These are phyloP conservation scores for Cercospora sesami DNA, from an alignment of 2,329 filamentous ascomycete genomes.

Conservation along the genomic window DNA sequence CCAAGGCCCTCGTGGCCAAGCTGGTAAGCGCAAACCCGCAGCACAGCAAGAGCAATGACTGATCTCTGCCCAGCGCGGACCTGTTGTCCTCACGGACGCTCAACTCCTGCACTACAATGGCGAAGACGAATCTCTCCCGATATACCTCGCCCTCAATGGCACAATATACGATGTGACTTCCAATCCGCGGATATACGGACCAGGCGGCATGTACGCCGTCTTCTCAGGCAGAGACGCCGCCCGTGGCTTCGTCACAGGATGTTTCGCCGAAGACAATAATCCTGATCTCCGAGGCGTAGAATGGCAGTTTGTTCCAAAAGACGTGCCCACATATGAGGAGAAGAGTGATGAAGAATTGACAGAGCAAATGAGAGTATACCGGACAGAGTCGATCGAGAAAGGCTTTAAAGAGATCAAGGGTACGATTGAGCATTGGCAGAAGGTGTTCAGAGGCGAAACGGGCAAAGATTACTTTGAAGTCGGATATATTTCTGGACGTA, in stretches of 20 bases:
- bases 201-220: conserved; percentile 81
- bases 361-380: conserved; percentile 38
- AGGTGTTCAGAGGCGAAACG: conserved; percentile 66
- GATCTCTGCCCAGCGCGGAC: conserved; percentile 48
- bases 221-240: conserved; percentile 86
- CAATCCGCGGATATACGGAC: conserved; percentile 54
- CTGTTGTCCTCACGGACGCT: conserved; percentile 69
- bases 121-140: conserved; percentile 68
- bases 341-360: conserved; percentile 29
- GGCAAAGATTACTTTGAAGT: conserved; percentile 79
- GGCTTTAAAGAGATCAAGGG: conserved; percentile 67
- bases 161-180: conserved; percentile 81
- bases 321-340: conserved; percentile 42
- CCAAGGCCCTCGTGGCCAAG: conserved; percentile 43
- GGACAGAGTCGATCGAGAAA: conserved; percentile 62
- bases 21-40: conserved; percentile 10
- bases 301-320: conserved; percentile 72
- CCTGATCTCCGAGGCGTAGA: conserved; percentile 85
- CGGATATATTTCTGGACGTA: conserved; percentile 68
- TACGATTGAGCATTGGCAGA: conserved; percentile 75
- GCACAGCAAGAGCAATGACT: neutral
- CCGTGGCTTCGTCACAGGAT: conserved; percentile 87
- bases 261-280: conserved; percentile 82
- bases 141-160: conserved; percentile 88
- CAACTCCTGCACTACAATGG: conserved; percentile 78